Percentiles rank a stretch among this genome's conserved stretches.
phyloP scores from a whole-genome alignment of 2,329 filamentous ascomycete species.

The Alternaria ethzedia region DNA sequence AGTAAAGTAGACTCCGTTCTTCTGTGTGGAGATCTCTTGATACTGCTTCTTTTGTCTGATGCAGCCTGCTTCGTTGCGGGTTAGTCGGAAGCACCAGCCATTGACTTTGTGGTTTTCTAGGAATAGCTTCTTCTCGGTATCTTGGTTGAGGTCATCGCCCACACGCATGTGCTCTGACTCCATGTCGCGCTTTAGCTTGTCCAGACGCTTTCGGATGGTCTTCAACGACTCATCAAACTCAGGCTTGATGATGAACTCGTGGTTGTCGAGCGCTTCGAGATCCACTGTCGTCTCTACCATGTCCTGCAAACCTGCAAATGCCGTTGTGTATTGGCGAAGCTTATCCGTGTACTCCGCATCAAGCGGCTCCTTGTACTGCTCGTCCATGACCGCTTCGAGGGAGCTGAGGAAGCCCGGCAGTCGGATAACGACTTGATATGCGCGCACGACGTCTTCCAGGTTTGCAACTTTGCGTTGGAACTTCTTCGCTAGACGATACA shows the following conservation, averaged over 20 bases:
- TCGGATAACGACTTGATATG: conserved; percentile 92
- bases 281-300: conserved; percentile 99
- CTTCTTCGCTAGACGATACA: conserved; percentile 91
- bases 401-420: conserved; percentile 89
- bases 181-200: conserved; percentile 83
- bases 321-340: conserved; percentile 74
- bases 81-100: conserved; percentile 95
- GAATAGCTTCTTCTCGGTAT: conserved; percentile 98
- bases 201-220: conserved; percentile 88
- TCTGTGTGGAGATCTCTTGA: conserved; percentile 95
- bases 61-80: conserved; percentile 85
- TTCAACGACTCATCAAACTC: conserved; percentile 92
- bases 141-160: conserved; percentile 82
- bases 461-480: conserved; percentile 92
- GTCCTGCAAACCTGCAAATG: conserved; percentile 85
- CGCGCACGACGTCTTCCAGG: conserved; percentile 91
- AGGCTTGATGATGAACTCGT: conserved; percentile 98
- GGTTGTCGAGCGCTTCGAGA: conserved; percentile 90
- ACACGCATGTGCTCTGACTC: conserved; percentile 78
- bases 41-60: conserved; percentile 92
- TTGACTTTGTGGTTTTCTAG: conserved; percentile 95
- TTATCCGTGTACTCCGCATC: conserved; percentile 88
- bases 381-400: conserved; percentile 93
- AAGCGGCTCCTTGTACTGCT: conserved; percentile 84
- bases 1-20: conserved; percentile 98